These are phyloP conservation scores for Zizania palustris DNA, from an alignment of 202 grass and related monocot genomes.

Conservation along the genomic window DNA sequence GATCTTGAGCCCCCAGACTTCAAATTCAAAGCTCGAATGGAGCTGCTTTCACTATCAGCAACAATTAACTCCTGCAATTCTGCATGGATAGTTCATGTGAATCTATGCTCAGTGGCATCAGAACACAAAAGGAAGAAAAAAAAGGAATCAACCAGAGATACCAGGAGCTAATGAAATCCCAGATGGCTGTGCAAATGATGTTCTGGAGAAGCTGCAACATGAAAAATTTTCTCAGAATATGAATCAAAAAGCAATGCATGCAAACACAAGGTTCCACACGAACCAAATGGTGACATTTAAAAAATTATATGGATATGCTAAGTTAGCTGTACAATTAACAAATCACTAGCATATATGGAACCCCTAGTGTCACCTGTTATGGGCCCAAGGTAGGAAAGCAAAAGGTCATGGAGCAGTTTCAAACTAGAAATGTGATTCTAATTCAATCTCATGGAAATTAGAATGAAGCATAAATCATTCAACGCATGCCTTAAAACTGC, in stretches of 20 bases:
- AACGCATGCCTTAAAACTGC: slow-evolving; percentile 11
- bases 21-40: slow-evolving; percentile 87
- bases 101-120: slow-evolving; percentile 31
- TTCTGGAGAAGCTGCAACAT: slow-evolving; percentile 60
- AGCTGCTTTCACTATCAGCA: slow-evolving; percentile 99
- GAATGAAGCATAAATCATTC: slow-evolving; percentile 25
- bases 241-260: slow-evolving; percentile 17
- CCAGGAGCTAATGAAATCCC: slow-evolving; percentile 84
- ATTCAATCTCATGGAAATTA: slow-evolving; percentile 29
- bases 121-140: slow-evolving; percentile 14
- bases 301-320: not conserved
- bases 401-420: slow-evolving; percentile 8
- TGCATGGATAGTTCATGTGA: slow-evolving; percentile 47
- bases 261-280: slow-evolving; percentile 26
- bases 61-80: slow-evolving; percentile 77
- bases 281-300: slow-evolving; percentile 14
- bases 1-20: slow-evolving; percentile 87
- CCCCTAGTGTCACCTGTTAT: not conserved
- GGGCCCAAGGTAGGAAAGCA: slow-evolving; percentile 10
- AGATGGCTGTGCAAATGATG: slow-evolving; percentile 95
- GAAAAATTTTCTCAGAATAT: slow-evolving; percentile 36
- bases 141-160: slow-evolving; percentile 44
- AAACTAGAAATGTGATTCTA: slow-evolving; percentile 7
- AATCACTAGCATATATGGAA: not conserved
- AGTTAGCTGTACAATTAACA: not conserved